Evolutionary conservation across 345 rosid genomes (phyloP), one percentile per base, ranked within the genome.

Genomic region (Diplotaxis tenuifolia): DNA sequence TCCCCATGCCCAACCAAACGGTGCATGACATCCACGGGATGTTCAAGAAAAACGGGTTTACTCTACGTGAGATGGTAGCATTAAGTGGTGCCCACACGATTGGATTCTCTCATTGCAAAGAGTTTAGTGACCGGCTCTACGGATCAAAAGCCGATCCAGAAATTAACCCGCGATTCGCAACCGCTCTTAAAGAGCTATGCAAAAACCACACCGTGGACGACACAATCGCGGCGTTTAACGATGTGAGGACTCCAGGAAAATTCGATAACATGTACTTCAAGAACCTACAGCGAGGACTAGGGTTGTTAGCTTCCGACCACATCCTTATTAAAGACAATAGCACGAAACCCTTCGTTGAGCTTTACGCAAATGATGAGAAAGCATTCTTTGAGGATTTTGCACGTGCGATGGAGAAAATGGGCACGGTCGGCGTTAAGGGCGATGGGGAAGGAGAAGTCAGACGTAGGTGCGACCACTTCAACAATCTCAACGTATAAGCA

Each of bases 31-130:
- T 80, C 31, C 79, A 86, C 19, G 16, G 62, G 5, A n/a, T 78
- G 0, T 88, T 86, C 70, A 68, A 62, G n/a, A n/a, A 36, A 6
- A 84, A 75, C 42, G 90, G 92, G 1, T 82, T 88, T 49, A 62
- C 34, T 2, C 10, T 57, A 4, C 79, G 74, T 10, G 90, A 88
- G 56, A 74, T 82, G 83, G 92, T 86, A 7, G 90, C 90, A 0
- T 57, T 88, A 31, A 72, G 75, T 10, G 92, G 92, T 1, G 90
- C 78, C 1, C 91, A 87, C 75, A 87, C 91, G 1, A 87, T 87
- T 9, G 91, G 91, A 31, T 87, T 87, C 68, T 74, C 91, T 9
- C 87, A 87, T 31, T 87, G 91, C 63, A 77, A 58, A 27, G 86
- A 85, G 64, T 87, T 87, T 55, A 25, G 57, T 0, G 70, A 81